Evolutionary conservation across 352 stramenopile genomes (phyloP), one percentile per base, ranked within the genome.

Genomic region (Phytophthora macrochlamydospora): DNA sequence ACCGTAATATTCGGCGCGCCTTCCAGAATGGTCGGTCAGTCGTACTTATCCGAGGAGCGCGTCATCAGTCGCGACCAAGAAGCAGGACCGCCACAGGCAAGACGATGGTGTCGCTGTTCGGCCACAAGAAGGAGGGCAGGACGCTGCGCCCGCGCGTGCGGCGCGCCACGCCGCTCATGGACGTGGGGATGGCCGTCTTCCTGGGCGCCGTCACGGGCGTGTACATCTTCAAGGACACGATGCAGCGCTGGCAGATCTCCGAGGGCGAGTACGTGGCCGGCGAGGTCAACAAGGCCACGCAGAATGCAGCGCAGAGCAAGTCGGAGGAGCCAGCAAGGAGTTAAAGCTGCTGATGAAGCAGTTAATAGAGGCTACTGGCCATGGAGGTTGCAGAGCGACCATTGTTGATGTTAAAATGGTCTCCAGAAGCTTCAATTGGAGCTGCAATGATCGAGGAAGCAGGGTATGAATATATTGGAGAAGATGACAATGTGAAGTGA

Each of bases 171-270:
- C 79, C 82, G 51, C 70, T 89, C n/a, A 79, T 91, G 69, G 82
- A 91, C 50, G 62, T 91, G 31, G 71, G 67, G 8, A 62, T 91
- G 14, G 79, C 82, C 1, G 67, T 89, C 42, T 53, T 91, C 8
- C 29, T 87, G 31, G 82, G 82, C 28, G 78, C 67, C 38, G 67
- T 84, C 29, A 89, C 79, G 11, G 79, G 79, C 24, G 79, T 88
- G n/a, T 91, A 91, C 64, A 91, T 91, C 59, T 91, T 91, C 72
- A 85, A 88, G 51, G 82, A 91, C 70, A 84, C 79, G 48, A 71
- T 91, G 59, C 71, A 76, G 55, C 59, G 73, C 49, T 89, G 73
- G 73, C 77, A 83, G 51, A 61, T 81, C 30, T 68, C 72, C 14
- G 69, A 78, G 59, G 61, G 60, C 46, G 64, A 76, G 32, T 72